phyloP scores from a whole-genome alignment of 192 early-diverging fungal species.

The Backusella luteola region DNA sequence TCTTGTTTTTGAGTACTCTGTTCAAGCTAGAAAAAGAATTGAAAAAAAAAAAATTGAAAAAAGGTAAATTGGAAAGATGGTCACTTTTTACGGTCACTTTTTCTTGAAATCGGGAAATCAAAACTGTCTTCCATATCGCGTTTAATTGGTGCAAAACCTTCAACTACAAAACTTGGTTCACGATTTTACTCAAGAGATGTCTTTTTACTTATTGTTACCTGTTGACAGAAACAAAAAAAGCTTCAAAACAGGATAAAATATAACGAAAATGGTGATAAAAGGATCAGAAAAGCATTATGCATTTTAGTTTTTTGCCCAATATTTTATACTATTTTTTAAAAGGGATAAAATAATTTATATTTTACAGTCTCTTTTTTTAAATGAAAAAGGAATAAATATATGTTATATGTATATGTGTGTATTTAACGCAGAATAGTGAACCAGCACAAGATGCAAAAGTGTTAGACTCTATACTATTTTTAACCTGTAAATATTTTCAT shows the following conservation, averaged over 20 bases:
- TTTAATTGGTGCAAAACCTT: neutral
- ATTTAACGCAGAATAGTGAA: neutral
- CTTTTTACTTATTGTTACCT: neutral
- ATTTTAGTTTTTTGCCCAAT: neutral
- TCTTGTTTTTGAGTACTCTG: neutral
- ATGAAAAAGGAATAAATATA: neutral
- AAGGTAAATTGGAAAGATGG: neutral
- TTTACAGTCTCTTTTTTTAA: neutral
- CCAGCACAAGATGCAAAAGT: conserved; percentile 3
- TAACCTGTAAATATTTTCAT: conserved; percentile 55
- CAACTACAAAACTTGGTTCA: too few species aligned
- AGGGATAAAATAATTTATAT: neutral
- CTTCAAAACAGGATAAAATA: neutral
- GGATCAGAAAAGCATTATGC: neutral
- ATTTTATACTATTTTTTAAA: neutral
- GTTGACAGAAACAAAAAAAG: neutral
- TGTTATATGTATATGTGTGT: neutral
- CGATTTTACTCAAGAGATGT: too few species aligned
- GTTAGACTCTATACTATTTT: neutral
- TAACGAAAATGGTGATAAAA: neutral
- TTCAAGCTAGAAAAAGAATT: neutral
- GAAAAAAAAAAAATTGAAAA: neutral
- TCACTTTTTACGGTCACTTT: neutral
- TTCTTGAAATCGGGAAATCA: neutral
- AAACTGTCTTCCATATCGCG: neutral